Conservation (phyloP, 2,329 filamentous ascomycete species). For the Neofusicoccum kwambonambiense region DNA sequence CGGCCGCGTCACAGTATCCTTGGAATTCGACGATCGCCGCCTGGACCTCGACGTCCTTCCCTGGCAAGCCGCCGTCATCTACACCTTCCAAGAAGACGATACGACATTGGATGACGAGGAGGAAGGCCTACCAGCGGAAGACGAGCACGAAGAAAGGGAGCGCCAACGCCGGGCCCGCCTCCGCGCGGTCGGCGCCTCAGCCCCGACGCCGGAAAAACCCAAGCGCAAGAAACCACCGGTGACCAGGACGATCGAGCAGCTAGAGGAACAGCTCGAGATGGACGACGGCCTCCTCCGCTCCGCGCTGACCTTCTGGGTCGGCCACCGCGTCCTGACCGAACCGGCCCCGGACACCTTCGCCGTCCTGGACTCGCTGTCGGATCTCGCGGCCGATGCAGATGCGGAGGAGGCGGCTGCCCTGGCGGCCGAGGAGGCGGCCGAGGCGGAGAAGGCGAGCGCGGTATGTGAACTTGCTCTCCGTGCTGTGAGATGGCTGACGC, state of each 20-base stretch:
- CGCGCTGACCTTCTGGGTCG: slow-evolving; percentile 71
- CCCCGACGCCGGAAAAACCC: slow-evolving; percentile 1
- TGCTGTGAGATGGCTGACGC: no score
- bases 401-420: slow-evolving; percentile 36
- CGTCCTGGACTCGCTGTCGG: slow-evolving; percentile 60
- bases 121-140: background rate
- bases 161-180: slow-evolving; percentile 23
- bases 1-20: slow-evolving; percentile 74
- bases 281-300: slow-evolving; percentile 68
- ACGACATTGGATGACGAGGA: slow-evolving; percentile 27
- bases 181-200: slow-evolving; percentile 38
- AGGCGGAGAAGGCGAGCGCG: slow-evolving; percentile 32
- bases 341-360: slow-evolving; percentile 52
- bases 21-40: slow-evolving; percentile 78
- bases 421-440: slow-evolving; percentile 35
- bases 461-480: no score
- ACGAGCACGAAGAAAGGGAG: slow-evolving; percentile 20
- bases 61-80: slow-evolving; percentile 85
- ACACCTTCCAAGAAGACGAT: slow-evolving; percentile 65
- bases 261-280: slow-evolving; percentile 63
- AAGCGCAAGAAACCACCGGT: slow-evolving; percentile 22
- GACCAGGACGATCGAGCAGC: slow-evolving; percentile 42
- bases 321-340: slow-evolving; percentile 61
- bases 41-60: slow-evolving; percentile 72
- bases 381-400: slow-evolving; percentile 22